Percentiles rank a stretch among this genome's conserved stretches.
Conservation (phyloP, 306 rosid genomes). For the Cicer arietinum region DNA sequence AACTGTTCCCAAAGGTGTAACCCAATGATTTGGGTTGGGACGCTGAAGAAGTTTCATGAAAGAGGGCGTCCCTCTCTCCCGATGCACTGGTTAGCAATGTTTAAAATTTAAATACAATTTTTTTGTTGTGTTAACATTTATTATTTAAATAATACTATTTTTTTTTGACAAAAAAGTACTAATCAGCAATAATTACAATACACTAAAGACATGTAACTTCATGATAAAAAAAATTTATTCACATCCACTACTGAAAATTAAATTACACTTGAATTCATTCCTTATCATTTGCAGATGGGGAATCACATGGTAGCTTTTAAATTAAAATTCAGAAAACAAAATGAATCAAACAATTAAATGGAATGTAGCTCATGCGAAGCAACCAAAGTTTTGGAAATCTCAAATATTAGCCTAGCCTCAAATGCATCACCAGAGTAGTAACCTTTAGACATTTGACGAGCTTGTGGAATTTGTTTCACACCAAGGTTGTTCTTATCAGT, state of each 20-base stretch:
- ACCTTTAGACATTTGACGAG: background rate
- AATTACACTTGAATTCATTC: background rate
- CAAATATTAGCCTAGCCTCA: slow-evolving; percentile 54
- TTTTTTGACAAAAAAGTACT: too few species aligned
- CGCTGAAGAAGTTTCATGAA: too few species aligned
- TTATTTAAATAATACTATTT: too few species aligned
- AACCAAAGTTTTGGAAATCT: slow-evolving; percentile 57
- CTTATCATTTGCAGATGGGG: background rate
- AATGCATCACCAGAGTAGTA: slow-evolving; percentile 50
- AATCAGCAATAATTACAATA: too few species aligned
- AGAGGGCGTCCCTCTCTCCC: too few species aligned
- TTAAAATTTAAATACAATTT: too few species aligned
- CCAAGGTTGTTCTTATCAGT: slow-evolving; percentile 44
- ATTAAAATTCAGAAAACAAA: background rate
- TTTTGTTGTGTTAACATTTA: too few species aligned
- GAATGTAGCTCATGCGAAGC: slow-evolving; percentile 47
- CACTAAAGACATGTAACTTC: too few species aligned
- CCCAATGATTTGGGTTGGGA: too few species aligned
- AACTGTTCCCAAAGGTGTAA: too few species aligned
- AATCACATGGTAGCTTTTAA: background rate
- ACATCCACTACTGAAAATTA: background rate
- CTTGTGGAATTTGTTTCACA: slow-evolving; percentile 43
- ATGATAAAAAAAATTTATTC: too few species aligned
- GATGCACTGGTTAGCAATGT: too few species aligned
- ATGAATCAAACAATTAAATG: slow-evolving; percentile 9